A percentile compares a stretch with the other conserved stretches of the same genome.
These are phyloP conservation scores for Asterella californica DNA, from an alignment of 225 moss, liverwort and hornwort species.

Conservation along the genomic window DNA sequence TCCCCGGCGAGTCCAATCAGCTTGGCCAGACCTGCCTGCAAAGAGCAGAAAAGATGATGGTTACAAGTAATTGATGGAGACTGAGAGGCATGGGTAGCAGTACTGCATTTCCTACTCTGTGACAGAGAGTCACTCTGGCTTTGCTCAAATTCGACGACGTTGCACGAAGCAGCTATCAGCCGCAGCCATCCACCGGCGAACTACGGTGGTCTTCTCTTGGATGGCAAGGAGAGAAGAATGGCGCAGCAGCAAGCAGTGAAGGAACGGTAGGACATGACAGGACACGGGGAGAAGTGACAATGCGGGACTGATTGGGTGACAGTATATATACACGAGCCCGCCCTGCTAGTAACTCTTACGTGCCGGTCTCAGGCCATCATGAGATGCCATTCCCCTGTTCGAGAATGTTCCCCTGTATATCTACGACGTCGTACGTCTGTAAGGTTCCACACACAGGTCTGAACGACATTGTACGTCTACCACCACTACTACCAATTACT, in stretches of 20 bases:
- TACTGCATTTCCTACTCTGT: no score
- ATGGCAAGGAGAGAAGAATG: neutral
- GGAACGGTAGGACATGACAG: neutral
- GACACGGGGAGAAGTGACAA: neutral
- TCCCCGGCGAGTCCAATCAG: constrained; percentile 91
- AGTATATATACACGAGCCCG: neutral
- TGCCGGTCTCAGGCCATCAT: no score
- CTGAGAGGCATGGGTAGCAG: neutral
- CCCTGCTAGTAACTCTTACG: neutral
- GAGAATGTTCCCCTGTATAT: no score
- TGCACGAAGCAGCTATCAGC: no score
- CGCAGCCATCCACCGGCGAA: neutral
- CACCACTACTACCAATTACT: no score
- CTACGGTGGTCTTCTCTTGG: neutral
- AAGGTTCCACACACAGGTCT: no score
- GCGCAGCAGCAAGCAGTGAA: neutral
- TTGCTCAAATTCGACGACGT: no score
- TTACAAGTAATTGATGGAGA: neutral
- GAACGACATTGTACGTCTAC: no score
- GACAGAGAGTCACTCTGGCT: no score
- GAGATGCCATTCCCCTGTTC: no score
- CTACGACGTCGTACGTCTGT: no score
- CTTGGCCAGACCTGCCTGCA: constrained; percentile 94
- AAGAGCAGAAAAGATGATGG: neutral
- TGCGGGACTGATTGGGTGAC: neutral